A percentile compares a stretch with the other conserved stretches of the same genome.
Conservation (phyloP, 2,329 filamentous ascomycete genomes). For the Neofusicoccum sp. region DNA sequence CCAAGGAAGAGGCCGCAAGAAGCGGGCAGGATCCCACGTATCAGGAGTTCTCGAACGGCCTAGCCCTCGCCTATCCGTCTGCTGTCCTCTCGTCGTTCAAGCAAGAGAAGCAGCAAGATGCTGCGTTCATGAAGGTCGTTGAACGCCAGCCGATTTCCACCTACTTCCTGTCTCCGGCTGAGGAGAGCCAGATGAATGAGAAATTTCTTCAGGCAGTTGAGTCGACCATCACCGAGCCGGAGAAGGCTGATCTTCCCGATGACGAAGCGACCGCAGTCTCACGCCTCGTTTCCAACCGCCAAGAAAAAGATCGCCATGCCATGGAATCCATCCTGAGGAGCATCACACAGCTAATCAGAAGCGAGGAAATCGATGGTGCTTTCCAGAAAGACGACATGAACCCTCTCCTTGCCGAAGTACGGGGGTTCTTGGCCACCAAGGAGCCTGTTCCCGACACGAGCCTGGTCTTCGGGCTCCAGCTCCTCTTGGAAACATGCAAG, state of each 20-base stretch:
- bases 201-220: background rate
- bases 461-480: background rate
- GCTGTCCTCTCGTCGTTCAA: background rate
- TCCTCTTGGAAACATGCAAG: slow-evolving; percentile 2
- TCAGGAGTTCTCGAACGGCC: background rate
- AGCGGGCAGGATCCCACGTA: background rate
- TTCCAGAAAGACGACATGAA: background rate
- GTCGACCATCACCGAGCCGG: background rate
- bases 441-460: background rate
- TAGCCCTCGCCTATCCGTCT: background rate
- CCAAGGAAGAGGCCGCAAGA: background rate
- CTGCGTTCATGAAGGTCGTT: background rate
- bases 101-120: background rate
- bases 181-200: background rate
- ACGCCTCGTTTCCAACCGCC: background rate
- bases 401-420: background rate
- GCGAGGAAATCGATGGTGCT: background rate
- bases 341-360: background rate
- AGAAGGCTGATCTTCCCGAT: background rate
- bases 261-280: background rate
- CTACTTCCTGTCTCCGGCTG: background rate
- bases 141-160: background rate
- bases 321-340: slow-evolving; percentile 1
- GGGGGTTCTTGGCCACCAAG: background rate
- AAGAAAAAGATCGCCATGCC: background rate